These are phyloP conservation scores for Cenchrus purpureus DNA, from an alignment of 176 grass and related monocot genomes.

Conservation along the genomic window DNA sequence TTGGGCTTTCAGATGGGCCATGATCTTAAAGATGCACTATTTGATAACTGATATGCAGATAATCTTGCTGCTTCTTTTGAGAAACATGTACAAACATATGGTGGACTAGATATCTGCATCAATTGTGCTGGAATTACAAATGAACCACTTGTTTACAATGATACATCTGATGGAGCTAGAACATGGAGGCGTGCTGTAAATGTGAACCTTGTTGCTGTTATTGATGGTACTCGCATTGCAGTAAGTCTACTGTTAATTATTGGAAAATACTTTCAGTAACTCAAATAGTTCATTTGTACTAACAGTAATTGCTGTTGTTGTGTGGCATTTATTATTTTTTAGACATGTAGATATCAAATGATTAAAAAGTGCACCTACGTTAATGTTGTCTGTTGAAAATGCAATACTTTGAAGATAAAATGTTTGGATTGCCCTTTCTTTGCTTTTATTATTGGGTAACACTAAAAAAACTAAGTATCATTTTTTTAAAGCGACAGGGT, in stretches of 20 bases:
- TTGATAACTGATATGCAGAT: constrained; percentile 56
- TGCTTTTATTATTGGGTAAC: constrained; percentile 5
- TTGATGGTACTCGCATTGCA: constrained; percentile 91
- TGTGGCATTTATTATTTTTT: too few relatives aligned
- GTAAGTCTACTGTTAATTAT: constrained; percentile 51
- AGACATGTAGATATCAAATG: not conserved
- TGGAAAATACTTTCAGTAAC: constrained; percentile 8
- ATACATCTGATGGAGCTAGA: constrained; percentile 77
- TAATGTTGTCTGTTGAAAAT: constrained; percentile 2
- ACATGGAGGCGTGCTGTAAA: constrained; percentile 89
- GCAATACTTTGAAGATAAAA: constrained; percentile 20
- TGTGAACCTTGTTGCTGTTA: constrained; percentile 84
- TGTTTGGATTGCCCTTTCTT: constrained; percentile 2
- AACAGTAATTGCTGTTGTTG: not conserved
- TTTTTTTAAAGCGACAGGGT: not conserved
- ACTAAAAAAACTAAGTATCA: not conserved
- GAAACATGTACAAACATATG: constrained; percentile 76
- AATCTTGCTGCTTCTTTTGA: constrained; percentile 75
- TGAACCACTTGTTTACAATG: constrained; percentile 60
- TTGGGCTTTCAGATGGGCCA: constrained; percentile 5
- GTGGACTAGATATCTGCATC: constrained; percentile 93
- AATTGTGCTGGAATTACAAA: constrained; percentile 80
- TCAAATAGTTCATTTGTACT: constrained; percentile 18
- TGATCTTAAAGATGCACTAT: constrained; percentile 44
- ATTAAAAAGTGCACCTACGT: not conserved